Percentiles rank a stretch among this genome's conserved stretches.
Conservation (phyloP, 2,329 filamentous ascomycete species). For the Microdochium nivale region DNA sequence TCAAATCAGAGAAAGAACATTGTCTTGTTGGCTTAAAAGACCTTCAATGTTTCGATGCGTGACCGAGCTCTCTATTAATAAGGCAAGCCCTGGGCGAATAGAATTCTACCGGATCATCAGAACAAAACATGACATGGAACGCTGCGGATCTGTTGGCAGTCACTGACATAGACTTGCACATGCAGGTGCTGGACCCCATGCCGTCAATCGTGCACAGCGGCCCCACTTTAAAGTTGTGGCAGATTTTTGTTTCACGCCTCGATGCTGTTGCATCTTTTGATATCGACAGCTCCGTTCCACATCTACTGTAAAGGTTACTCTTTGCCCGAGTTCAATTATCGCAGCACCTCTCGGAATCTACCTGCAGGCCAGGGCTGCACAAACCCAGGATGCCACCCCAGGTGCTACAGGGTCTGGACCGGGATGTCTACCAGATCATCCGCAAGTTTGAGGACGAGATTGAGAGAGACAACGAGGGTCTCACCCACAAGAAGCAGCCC, state of each 20-base stretch:
- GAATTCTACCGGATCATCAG: too few relatives aligned
- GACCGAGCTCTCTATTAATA: too few relatives aligned
- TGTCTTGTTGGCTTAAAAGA: too few relatives aligned
- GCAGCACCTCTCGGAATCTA: not conserved
- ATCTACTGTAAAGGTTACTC: not conserved
- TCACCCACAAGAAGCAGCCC: conserved; percentile 19
- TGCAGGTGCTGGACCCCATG: not conserved
- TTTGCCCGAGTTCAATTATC: not conserved
- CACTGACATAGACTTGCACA: not conserved
- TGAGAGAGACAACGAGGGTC: conserved; percentile 28
- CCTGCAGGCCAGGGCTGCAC: conserved; percentile 5
- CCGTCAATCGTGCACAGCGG: not conserved
- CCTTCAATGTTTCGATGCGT: too few relatives aligned
- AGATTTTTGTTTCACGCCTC: not conserved
- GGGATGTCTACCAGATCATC: conserved; percentile 71
- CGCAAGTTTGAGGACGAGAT: conserved; percentile 66
- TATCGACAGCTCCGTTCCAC: not conserved
- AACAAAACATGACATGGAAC: too few relatives aligned
- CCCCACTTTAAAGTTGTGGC: not conserved
- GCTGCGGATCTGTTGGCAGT: too few relatives aligned
- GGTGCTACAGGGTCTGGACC: conserved; percentile 50
- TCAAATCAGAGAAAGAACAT: too few relatives aligned
- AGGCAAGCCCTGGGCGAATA: too few relatives aligned
- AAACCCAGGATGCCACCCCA: conserved; percentile 33
- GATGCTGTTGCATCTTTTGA: too few relatives aligned